These are phyloP conservation scores for Neurospora tetrasperma DNA, from an alignment of 495 filamentous ascomycete species.

Conservation along the genomic window DNA sequence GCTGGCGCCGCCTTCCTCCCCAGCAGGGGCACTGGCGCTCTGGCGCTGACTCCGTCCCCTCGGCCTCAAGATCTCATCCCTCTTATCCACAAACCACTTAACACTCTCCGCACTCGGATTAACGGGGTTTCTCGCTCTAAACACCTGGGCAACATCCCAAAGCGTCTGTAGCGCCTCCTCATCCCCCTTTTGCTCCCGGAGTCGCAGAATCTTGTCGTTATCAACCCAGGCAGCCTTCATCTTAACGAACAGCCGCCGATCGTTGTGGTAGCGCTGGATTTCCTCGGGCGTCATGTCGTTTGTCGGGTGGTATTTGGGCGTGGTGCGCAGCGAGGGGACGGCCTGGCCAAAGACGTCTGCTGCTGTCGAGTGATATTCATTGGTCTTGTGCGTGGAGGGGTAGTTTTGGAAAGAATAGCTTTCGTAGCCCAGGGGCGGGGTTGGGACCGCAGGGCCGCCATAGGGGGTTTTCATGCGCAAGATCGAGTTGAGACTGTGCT, in stretches of 20 bases:
- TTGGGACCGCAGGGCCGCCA: background rate
- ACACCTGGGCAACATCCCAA: conserved; percentile 11
- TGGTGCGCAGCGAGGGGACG: conserved; percentile 2
- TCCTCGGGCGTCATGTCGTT: conserved; percentile 7
- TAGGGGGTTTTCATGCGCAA: background rate
- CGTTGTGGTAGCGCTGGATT: conserved; percentile 1
- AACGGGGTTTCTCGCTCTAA: background rate
- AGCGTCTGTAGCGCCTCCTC: background rate
- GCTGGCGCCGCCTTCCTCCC: background rate
- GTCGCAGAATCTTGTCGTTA: background rate
- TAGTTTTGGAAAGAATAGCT: conserved; percentile 3
- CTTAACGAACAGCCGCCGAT: background rate
- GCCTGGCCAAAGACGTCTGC: background rate
- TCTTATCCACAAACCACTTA: conserved; percentile 5
- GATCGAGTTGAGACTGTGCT: background rate
- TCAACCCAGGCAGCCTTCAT: conserved; percentile 6
- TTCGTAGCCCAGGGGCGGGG: background rate
- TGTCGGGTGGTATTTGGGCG: conserved; percentile 5
- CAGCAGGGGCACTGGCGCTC: background rate
- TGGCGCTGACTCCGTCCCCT: background rate
- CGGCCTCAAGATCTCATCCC: background rate
- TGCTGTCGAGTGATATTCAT: background rate
- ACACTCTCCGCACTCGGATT: conserved; percentile 1
- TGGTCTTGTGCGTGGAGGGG: background rate
- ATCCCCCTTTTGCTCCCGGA: background rate